Conservation (phyloP, 768 basidiomycete genomes). For the Russula virescens region DNA sequence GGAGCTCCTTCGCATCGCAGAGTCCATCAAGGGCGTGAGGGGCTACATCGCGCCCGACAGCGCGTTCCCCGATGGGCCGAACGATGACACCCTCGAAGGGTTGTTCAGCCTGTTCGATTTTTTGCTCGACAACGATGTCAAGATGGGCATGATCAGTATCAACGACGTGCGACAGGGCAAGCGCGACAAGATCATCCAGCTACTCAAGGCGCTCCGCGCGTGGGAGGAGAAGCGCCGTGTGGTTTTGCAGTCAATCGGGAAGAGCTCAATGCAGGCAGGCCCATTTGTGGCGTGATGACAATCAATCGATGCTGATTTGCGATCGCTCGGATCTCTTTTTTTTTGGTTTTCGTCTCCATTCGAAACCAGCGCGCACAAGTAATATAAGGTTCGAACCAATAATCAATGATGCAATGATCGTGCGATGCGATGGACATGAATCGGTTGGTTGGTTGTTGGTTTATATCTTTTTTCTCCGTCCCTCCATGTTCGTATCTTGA, state of each 20-base stretch:
- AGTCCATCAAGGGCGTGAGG: conserved; percentile 63
- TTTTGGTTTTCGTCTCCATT: neutral
- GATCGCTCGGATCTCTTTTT: neutral
- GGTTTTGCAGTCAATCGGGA: conserved; percentile 48
- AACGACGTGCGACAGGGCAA: conserved; percentile 86
- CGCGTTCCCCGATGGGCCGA: conserved; percentile 61
- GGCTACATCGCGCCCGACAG: conserved; percentile 73
- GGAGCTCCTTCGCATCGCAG: conserved; percentile 77
- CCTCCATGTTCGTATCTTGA: no score
- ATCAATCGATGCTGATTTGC: neutral
- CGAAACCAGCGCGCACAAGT: no score
- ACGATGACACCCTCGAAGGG: conserved; percentile 80
- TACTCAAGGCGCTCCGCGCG: conserved; percentile 66
- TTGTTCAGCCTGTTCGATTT: conserved; percentile 89
- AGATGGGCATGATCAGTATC: conserved; percentile 88
- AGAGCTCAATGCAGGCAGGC: conserved; percentile 27
- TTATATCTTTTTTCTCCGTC: no score
- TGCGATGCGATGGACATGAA: no score
- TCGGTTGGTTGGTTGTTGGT: no score
- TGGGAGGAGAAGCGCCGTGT: conserved; percentile 76
- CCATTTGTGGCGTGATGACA: conserved; percentile 27
- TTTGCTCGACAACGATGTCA: conserved; percentile 84
- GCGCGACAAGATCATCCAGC: conserved; percentile 71
- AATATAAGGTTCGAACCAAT: no score
- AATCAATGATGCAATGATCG: no score